phyloP scores from a whole-genome alignment of 2,329 filamentous ascomycete genomes.

The Aspergillus aculeatus region DNA sequence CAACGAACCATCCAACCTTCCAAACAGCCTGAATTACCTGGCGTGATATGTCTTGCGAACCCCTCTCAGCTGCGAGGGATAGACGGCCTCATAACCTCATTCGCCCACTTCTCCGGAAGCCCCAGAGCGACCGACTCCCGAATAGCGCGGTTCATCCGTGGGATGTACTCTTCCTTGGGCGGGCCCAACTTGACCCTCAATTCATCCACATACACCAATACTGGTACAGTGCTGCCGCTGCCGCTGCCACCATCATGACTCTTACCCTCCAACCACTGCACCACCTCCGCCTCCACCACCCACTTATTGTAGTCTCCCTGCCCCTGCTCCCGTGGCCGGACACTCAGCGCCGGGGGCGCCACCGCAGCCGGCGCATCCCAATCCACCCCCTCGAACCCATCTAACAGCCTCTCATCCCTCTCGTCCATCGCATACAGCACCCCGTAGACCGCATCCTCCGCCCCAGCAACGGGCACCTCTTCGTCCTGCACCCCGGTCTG shows the following conservation, averaged over 20 bases:
- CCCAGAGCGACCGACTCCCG: slow-evolving; percentile 38
- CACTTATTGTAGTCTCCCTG: slow-evolving; percentile 40
- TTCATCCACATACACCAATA: slow-evolving; percentile 46
- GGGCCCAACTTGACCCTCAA: slow-evolving; percentile 30
- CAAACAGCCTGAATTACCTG: background rate
- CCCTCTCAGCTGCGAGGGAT: slow-evolving; percentile 27
- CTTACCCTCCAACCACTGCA: slow-evolving; percentile 32
- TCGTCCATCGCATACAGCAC: slow-evolving; percentile 43
- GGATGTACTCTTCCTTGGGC: slow-evolving; percentile 42
- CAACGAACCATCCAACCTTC: too few species aligned
- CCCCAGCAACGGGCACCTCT: slow-evolving; percentile 22
- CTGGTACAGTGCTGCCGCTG: slow-evolving; percentile 21
- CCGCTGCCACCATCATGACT: background rate
- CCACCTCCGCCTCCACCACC: slow-evolving; percentile 32
- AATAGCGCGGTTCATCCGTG: slow-evolving; percentile 45
- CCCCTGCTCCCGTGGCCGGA: slow-evolving; percentile 35
- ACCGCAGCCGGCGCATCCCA: slow-evolving; percentile 16
- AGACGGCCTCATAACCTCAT: slow-evolving; percentile 40
- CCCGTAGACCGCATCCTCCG: slow-evolving; percentile 36
- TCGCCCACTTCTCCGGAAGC: slow-evolving; percentile 35
- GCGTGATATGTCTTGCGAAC: too few species aligned
- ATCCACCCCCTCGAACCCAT: slow-evolving; percentile 42
- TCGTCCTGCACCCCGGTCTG: slow-evolving; percentile 16
- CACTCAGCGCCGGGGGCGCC: background rate
- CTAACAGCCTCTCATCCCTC: slow-evolving; percentile 37